Conservation (phyloP, 2,329 filamentous ascomycete species). For the Pseudogymnoascus sp. region DNA sequence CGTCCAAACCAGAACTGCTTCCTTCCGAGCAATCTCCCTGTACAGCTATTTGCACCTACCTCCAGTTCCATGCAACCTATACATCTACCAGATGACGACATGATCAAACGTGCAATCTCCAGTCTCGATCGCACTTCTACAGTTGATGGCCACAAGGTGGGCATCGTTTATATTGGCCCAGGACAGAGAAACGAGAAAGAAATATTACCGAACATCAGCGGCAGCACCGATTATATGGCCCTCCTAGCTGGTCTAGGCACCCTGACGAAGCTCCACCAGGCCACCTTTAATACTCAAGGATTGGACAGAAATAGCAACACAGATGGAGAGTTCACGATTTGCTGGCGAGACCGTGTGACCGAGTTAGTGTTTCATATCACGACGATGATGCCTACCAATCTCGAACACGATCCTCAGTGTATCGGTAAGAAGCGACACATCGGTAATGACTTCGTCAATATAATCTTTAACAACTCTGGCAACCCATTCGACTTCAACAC, state of each 20-base stretch:
- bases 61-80: conserved; percentile 58
- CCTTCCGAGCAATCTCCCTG: conserved; percentile 65
- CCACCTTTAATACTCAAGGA: conserved; percentile 88
- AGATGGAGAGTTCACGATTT: conserved; percentile 83
- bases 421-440: conserved; percentile 89
- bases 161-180: conserved; percentile 86
- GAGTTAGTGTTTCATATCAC: conserved; percentile 94
- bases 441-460: conserved; percentile 96
- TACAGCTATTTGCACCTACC: conserved; percentile 52
- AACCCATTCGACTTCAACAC: conserved; percentile 80
- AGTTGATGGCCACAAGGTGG: conserved; percentile 91
- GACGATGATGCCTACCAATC: conserved; percentile 92
- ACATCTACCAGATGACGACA: conserved; percentile 58
- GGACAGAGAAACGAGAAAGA: conserved; percentile 75
- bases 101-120: conserved; percentile 56
- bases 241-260: conserved; percentile 79
- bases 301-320: conserved; percentile 68
- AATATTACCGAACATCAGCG: conserved; percentile 78
- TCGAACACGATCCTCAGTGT: conserved; percentile 66
- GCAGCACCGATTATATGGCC: conserved; percentile 78
- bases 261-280: conserved; percentile 69
- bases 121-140: conserved; percentile 82
- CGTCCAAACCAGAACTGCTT: conserved; percentile 50
- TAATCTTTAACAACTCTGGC: conserved; percentile 97
- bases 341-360: conserved; percentile 90